These are phyloP conservation scores for Suillus luteus DNA, from an alignment of 768 basidiomycete genomes.

Conservation along the genomic window DNA sequence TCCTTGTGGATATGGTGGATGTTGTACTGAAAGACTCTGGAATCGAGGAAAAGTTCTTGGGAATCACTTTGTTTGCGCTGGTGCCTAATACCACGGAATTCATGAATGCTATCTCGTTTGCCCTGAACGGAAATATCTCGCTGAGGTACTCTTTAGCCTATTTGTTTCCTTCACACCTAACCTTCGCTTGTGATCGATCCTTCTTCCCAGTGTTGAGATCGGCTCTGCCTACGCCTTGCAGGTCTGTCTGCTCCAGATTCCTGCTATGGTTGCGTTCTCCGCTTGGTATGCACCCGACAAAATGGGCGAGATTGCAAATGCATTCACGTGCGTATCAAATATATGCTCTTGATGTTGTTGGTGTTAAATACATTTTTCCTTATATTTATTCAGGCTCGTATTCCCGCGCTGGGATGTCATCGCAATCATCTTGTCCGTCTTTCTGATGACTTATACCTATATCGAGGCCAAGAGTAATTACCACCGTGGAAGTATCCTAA, in stretches of 20 bases:
- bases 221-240: constrained; percentile 98
- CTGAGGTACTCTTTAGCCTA: constrained; percentile 63
- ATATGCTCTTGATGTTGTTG: not conserved
- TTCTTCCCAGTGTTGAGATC: constrained; percentile 87
- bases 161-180: not conserved
- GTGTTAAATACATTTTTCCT: constrained; percentile 10
- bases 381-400: constrained; percentile 63
- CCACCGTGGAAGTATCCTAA: constrained; percentile 93
- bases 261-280: constrained; percentile 98
- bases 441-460: constrained; percentile 97
- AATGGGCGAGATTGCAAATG: constrained; percentile 84
- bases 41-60: constrained; percentile 97
- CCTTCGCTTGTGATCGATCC: constrained; percentile 13
- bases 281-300: constrained; percentile 89
- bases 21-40: constrained; percentile 87
- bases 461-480: constrained; percentile 99
- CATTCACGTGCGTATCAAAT: constrained; percentile 79
- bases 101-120: constrained; percentile 99
- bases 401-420: constrained; percentile 99
- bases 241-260: constrained; percentile 96
- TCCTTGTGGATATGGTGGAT: constrained; percentile 94
- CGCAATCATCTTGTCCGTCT: constrained; percentile 92
- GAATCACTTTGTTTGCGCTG: constrained; percentile 93
- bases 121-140: constrained; percentile 94
- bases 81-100: constrained; percentile 99